A percentile compares a stretch with the other conserved stretches of the same genome.
Conservation (phyloP, 441 rosid genomes). For the Lagerstroemia fauriei region DNA sequence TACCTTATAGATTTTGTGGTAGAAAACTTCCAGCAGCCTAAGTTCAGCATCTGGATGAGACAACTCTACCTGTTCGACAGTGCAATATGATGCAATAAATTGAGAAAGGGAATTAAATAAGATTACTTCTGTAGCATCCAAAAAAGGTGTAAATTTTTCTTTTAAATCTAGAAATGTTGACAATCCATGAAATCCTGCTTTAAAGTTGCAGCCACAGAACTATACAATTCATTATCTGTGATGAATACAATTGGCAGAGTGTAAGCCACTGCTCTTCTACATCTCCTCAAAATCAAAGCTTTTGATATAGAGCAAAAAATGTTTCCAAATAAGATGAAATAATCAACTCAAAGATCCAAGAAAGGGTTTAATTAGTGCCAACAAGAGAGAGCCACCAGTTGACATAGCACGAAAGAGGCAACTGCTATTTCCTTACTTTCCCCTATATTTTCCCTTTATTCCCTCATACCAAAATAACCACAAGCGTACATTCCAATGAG, state of each 20-base stretch:
- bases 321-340: not conserved
- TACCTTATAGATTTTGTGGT: constrained; percentile 93
- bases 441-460: not conserved
- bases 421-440: not conserved
- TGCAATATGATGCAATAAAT: not conserved
- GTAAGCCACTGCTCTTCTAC: not conserved
- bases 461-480: not conserved
- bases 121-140: not conserved
- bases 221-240: not conserved
- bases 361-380: not conserved
- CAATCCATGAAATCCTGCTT: not conserved
- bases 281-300: not conserved
- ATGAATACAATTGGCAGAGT: not conserved
- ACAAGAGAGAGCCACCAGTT: not conserved
- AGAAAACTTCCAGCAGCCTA: constrained; percentile 86
- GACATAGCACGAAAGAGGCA: not conserved
- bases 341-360: not conserved
- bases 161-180: not conserved
- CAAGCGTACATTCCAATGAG: not conserved
- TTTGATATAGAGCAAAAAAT: not conserved
- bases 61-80: constrained; percentile 71
- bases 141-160: not conserved
- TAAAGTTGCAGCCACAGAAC: not conserved
- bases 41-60: constrained; percentile 87
- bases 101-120: not conserved